phyloP scores from a whole-genome alignment of 2,329 filamentous ascomycete genomes.

The Trichophyton schoenleinii region DNA sequence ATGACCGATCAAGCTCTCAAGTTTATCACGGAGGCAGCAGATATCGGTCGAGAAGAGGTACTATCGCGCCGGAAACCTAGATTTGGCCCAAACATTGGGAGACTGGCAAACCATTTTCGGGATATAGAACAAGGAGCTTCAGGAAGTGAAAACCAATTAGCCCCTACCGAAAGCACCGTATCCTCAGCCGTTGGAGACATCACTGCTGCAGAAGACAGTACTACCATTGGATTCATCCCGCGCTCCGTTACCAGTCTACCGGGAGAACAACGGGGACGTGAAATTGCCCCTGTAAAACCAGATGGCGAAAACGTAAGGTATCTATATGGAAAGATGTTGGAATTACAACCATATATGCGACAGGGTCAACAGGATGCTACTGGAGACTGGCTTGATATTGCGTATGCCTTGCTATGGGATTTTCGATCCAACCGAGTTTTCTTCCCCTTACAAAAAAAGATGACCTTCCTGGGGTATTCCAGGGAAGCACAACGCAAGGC shows the following conservation, averaged over 20 bases:
- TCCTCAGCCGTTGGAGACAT: neutral
- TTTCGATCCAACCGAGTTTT: constrained; percentile 49
- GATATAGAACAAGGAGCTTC: constrained; percentile 14
- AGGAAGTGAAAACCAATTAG: neutral
- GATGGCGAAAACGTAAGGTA: constrained; percentile 26
- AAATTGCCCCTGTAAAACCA: neutral
- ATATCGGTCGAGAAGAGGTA: constrained; percentile 40
- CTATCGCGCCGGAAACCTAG: constrained; percentile 22
- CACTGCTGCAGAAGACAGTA: neutral
- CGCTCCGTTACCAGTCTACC: neutral
- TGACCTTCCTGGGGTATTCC: constrained; percentile 40
- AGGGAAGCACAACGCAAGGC: constrained; percentile 29
- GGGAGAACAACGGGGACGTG: neutral
- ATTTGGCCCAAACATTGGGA: constrained; percentile 24
- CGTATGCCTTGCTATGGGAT: constrained; percentile 45
- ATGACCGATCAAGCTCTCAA: constrained; percentile 65
- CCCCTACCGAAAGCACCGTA: neutral
- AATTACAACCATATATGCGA: constrained; percentile 38
- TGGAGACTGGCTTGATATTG: constrained; percentile 47
- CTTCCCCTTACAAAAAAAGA: constrained; percentile 42
- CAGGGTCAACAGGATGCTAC: constrained; percentile 38
- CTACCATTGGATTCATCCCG: neutral
- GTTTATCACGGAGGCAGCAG: constrained; percentile 62
- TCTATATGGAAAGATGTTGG: constrained; percentile 35
- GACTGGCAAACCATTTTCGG: constrained; percentile 29